phyloP scores from a whole-genome alignment of 768 basidiomycete genomes.

The Chiua virens region DNA sequence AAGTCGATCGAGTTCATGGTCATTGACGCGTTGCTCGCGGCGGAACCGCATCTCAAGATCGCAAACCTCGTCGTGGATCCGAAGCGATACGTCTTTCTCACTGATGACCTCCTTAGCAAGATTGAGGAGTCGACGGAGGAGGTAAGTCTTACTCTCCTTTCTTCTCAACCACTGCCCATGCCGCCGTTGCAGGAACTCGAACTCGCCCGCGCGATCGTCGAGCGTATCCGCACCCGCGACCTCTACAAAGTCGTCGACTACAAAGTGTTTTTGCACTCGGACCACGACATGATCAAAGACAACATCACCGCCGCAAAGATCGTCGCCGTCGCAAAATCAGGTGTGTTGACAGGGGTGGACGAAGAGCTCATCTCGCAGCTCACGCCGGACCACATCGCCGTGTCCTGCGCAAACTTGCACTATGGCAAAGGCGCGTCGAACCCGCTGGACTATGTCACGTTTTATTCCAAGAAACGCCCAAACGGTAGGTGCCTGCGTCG shows the following conservation, averaged over 20 bases:
- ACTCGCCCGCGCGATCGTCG: constrained; percentile 57
- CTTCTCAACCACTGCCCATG: background rate
- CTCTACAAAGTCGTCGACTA: constrained; percentile 72
- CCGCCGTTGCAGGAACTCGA: constrained; percentile 50
- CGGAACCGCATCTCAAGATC: constrained; percentile 64
- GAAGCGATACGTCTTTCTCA: constrained; percentile 59
- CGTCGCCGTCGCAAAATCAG: constrained; percentile 40
- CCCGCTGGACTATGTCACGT: constrained; percentile 67
- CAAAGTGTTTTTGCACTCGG: constrained; percentile 45
- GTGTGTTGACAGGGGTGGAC: constrained; percentile 23
- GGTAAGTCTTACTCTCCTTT: constrained; percentile 2
- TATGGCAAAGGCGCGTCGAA: constrained; percentile 73
- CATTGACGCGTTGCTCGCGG: constrained; percentile 70
- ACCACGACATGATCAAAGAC: constrained; percentile 24
- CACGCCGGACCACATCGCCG: constrained; percentile 53
- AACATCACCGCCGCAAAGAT: constrained; percentile 42
- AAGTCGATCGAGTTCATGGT: constrained; percentile 84
- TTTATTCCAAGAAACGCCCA: constrained; percentile 68
- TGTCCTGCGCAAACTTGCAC: constrained; percentile 66
- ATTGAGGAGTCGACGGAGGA: constrained; percentile 54
- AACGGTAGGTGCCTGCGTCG: constrained; percentile 42
- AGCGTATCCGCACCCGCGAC: constrained; percentile 60
- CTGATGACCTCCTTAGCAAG: constrained; percentile 61
- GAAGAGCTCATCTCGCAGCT: constrained; percentile 37
- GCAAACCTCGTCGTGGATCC: constrained; percentile 57